Percentiles rank a stretch among this genome's conserved stretches.
These are phyloP conservation scores for Sugiyamaella castrensis DNA, from an alignment of 1,139 yeast genomes.

Conservation along the genomic window DNA sequence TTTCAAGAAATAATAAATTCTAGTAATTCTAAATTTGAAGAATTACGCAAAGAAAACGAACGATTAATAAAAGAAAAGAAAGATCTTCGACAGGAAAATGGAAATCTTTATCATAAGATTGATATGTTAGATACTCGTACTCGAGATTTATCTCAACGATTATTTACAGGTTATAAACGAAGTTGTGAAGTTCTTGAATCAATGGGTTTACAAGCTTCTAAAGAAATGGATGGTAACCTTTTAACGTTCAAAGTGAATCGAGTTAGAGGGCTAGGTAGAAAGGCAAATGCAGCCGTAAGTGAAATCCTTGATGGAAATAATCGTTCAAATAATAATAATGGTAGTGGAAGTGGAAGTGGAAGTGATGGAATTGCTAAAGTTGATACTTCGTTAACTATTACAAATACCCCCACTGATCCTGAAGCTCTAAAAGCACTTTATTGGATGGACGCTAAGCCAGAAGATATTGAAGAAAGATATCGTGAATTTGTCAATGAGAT, in stretches of 20 bases:
- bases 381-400: not conserved
- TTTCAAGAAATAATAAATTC: constrained; percentile 26
- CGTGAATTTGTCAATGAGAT: constrained; percentile 35
- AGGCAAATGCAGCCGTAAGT: constrained; percentile 13
- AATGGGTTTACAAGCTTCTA: constrained; percentile 59
- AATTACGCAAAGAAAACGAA: constrained; percentile 10
- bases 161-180: constrained; percentile 42
- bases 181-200: constrained; percentile 66
- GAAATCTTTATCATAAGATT: constrained; percentile 12
- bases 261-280: constrained; percentile 33
- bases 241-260: constrained; percentile 33
- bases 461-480: constrained; percentile 29
- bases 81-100: constrained; percentile 11
- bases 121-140: constrained; percentile 27
- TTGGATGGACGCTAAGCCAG: constrained; percentile 32
- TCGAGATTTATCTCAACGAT: constrained; percentile 40
- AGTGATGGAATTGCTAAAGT: too few species aligned
- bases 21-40: not conserved
- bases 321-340: not conserved
- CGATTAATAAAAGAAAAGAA: too few species aligned
- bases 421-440: constrained; percentile 25
- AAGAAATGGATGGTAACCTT: constrained; percentile 31
- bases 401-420: too few species aligned
- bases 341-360: too few species aligned
- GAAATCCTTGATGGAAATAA: not conserved